Evolutionary conservation across 805 yeast species (phyloP).

Genomic region (Hanseniaspora lachancei): DNA sequence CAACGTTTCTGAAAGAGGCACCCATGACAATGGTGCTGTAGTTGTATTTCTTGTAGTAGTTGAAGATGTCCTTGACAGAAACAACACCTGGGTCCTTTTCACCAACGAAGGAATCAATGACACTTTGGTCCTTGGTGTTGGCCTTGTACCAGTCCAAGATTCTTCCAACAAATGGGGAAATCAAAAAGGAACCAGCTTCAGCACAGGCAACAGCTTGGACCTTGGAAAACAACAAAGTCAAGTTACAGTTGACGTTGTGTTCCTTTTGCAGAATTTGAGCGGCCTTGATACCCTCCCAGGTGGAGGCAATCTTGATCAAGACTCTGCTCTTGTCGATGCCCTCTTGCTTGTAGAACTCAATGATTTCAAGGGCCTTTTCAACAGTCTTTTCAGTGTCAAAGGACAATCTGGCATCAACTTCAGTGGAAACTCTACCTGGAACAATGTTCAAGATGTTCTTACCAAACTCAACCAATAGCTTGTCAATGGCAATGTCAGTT

Average conservation of each 20-base stretch:
- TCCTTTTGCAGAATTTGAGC: slow-evolving; percentile 88
- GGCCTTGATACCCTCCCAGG: slow-evolving; percentile 99
- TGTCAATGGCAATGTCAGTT: slow-evolving; percentile 76
- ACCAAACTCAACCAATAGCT: slow-evolving; percentile 92
- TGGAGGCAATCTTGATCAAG: slow-evolving; percentile 91
- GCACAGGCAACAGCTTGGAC: slow-evolving; percentile 99
- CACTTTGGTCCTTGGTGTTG: slow-evolving; percentile 48
- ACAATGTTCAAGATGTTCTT: slow-evolving; percentile 81
- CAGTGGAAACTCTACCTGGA: slow-evolving; percentile 98
- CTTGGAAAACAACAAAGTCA: slow-evolving; percentile 88
- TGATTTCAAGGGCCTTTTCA: slow-evolving; percentile 84
- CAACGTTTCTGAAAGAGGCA: slow-evolving; percentile 96
- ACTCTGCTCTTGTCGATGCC: slow-evolving; percentile 85
- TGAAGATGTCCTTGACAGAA: slow-evolving; percentile 77
- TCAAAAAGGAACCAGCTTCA: slow-evolving; percentile 89
- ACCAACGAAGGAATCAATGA: slow-evolving; percentile 28
- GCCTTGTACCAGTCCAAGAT: slow-evolving; percentile 93
- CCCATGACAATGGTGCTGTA: slow-evolving; percentile 99
- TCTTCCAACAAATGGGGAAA: slow-evolving; percentile 98
- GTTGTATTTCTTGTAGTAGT: slow-evolving; percentile 94
- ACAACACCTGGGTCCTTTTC: slow-evolving; percentile 85
- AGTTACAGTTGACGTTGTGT: slow-evolving; percentile 84
- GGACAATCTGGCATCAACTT: slow-evolving; percentile 96
- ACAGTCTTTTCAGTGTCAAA: slow-evolving; percentile 90
- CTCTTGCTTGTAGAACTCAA: slow-evolving; percentile 66